Evolutionary conservation across 1,284 basidiomycete species (phyloP).

Genomic region (Malassezia psittaci): DNA sequence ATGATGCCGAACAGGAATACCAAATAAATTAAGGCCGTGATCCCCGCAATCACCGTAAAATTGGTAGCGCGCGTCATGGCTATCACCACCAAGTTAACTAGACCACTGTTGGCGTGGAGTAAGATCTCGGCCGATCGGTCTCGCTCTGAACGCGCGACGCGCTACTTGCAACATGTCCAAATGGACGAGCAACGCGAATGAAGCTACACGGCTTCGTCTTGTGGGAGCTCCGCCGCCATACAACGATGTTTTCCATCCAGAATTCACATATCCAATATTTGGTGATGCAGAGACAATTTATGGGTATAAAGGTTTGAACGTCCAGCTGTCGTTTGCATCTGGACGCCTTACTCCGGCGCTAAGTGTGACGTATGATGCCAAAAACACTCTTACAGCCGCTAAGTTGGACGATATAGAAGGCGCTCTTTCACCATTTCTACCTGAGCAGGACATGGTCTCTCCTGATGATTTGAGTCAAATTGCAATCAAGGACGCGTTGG

Average conservation of each 20-base stretch:
- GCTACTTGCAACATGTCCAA: slow-evolving; percentile 20
- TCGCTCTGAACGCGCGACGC: not conserved
- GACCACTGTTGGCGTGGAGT: not conserved
- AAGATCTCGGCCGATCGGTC: no score
- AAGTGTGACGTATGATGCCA: slow-evolving; percentile 29
- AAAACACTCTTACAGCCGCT: slow-evolving; percentile 53
- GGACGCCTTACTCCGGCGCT: slow-evolving; percentile 60
- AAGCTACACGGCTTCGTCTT: slow-evolving; percentile 29
- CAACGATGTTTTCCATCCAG: slow-evolving; percentile 28
- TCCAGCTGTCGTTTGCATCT: slow-evolving; percentile 70
- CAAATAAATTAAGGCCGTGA: slow-evolving; percentile 14
- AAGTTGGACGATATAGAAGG: slow-evolving; percentile 74
- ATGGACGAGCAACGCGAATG: slow-evolving; percentile 36
- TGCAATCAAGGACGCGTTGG: slow-evolving; percentile 61
- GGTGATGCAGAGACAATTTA: slow-evolving; percentile 95
- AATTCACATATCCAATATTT: slow-evolving; percentile 53
- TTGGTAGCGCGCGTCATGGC: slow-evolving; percentile 19
- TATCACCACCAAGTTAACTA: not conserved
- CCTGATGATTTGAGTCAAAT: slow-evolving; percentile 49
- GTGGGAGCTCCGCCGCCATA: slow-evolving; percentile 23
- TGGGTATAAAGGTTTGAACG: slow-evolving; percentile 63
- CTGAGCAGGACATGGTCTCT: slow-evolving; percentile 53
- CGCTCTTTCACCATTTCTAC: slow-evolving; percentile 66
- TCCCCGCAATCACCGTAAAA: slow-evolving; percentile 10
- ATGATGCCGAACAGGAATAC: slow-evolving; percentile 20